Base-by-base conservation (phyloP, 768 basidiomycete genomes). In the Leccinum pellstonianum region DNA sequence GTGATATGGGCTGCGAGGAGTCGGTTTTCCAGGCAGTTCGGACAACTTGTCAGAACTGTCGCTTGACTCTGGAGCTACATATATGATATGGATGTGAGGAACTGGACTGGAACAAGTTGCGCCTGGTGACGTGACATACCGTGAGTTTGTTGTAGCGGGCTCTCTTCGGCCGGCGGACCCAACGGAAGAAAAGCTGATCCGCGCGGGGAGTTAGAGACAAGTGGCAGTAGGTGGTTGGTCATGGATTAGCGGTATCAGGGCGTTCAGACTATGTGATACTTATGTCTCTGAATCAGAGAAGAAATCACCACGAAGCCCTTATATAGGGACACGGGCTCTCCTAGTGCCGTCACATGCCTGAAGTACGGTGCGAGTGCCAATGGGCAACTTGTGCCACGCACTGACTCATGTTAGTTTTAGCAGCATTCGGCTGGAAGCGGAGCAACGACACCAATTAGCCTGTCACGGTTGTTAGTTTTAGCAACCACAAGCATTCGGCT, bases 31-130 rank as follows among this genome's bases (percentile, higher is more conserved):
- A 0, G 77, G 76, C 25, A 78, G 67, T 27, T 76, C 72, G 31
- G 77, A 68, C 25, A 82, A 75, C 56, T 78, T 81, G 52, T 85
- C 84, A 4, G 77, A 75, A 11, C 54, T 65, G 15, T 60, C 48
- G 48, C 46, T 61, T 7, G 50, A 49, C 14, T 31, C 29, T 21
- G 59, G 47, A 31, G 11, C 70, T 73, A 29, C 2, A 27, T 10
- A 25, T 25, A 25, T 25, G 23, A 25, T 25, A n/a, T 41, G 38
- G 17, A 41, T 41, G 41, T 11, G 14, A 14, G 17, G 14, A 29
- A 43, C 7, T 17, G 19, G 35, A 60, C 54, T 41, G 54, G 35
- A 46, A 11, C 9, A 2, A 12, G n/a, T 8, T 29, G 35, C 4
- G 31, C 25, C 5, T 4, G 17, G 49, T n/a, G 31, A 52, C 3